Base-by-base conservation (phyloP, 2,329 filamentous ascomycete genomes). In the Ophiostoma fasciatum region DNA sequence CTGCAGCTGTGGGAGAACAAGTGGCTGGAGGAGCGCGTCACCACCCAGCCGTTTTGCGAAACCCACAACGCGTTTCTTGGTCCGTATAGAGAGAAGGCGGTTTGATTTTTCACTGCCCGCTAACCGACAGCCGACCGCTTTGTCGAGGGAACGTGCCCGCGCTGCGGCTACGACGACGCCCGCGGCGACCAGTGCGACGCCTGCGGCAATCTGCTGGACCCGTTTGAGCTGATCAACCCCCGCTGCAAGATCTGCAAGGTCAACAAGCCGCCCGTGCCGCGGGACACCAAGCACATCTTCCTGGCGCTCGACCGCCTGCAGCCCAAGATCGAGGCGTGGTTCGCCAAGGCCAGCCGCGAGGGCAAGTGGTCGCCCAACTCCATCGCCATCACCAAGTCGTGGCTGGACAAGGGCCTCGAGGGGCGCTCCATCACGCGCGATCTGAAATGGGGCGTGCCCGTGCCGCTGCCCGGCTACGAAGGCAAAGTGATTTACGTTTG, bases 161-260 rank as follows among this genome's bases (percentile, higher is more conserved):
- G 78, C 42, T 88, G 82, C 54, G 62, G 68, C 44, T 81, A 82
- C 46, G 63, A 73, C 18, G 80, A 79, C 51, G 79, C 79, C 15
- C 65, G 78, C 38, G 78, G 78, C 42, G 78, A 82, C 52, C 78
- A 82, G 44, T 51, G 53, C 35, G 53, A 56, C 54, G 73, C 74
- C 48, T 87, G 81, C 47, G 81, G 81, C 36, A 67, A 71, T 46
- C 66, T 82, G 9, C 63, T 83, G 11, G 79, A 83, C 46, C 77
- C 78, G 5, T 66, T 82, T 41, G 74, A 83, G 49, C 46, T 92
- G 42, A 78, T 82, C 51, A 87, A 88, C 49, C 85, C 85, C 5
- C 76, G 78, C 42, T 96, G 90, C 65, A 96, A 96, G 62, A 68
- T 96, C n/a, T 96, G 90, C 65, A 96, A 96, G 62, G 69, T 94